Percentiles rank a stretch among this genome's conserved stretches.
phyloP scores from a whole-genome alignment of 805 yeast species.

The Pichia nanzhaoensis region DNA sequence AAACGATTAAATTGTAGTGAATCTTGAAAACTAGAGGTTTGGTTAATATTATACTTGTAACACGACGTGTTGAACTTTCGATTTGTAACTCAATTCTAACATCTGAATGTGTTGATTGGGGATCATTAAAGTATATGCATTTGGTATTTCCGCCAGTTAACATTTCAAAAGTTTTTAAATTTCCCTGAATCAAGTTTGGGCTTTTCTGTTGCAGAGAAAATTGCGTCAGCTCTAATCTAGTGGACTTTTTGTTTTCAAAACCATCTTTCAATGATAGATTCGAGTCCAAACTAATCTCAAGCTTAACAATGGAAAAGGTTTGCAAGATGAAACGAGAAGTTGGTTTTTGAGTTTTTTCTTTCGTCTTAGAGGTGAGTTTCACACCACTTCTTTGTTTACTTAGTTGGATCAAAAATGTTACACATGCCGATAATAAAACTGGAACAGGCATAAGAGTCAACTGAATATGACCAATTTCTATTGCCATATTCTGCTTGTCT shows the following conservation, averaged over 20 bases:
- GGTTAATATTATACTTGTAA: slow-evolving; percentile 36
- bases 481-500: slow-evolving; percentile 27
- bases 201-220: slow-evolving; percentile 39
- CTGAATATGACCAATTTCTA: slow-evolving; percentile 36
- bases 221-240: slow-evolving; percentile 25
- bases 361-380: not conserved
- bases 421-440: slow-evolving; percentile 31
- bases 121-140: slow-evolving; percentile 24
- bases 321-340: slow-evolving; percentile 24
- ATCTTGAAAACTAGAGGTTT: slow-evolving; percentile 32
- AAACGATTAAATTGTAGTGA: slow-evolving; percentile 10
- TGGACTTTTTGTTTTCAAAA: slow-evolving; percentile 33
- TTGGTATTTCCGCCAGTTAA: slow-evolving; percentile 17
- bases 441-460: slow-evolving; percentile 40
- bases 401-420: slow-evolving; percentile 34
- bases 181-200: slow-evolving; percentile 40
- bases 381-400: slow-evolving; percentile 11
- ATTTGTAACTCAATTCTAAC: slow-evolving; percentile 44
- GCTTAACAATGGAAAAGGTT: slow-evolving; percentile 32
- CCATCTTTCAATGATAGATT: slow-evolving; percentile 36
- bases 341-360: slow-evolving; percentile 19
- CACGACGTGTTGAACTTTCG: slow-evolving; percentile 23
- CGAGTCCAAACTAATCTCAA: slow-evolving; percentile 41
- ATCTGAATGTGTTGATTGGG: slow-evolving; percentile 35
- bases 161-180: slow-evolving; percentile 33